phyloP scores from a whole-genome alignment of 192 early-diverging fungal species.

The Lobulomyces angularis region DNA sequence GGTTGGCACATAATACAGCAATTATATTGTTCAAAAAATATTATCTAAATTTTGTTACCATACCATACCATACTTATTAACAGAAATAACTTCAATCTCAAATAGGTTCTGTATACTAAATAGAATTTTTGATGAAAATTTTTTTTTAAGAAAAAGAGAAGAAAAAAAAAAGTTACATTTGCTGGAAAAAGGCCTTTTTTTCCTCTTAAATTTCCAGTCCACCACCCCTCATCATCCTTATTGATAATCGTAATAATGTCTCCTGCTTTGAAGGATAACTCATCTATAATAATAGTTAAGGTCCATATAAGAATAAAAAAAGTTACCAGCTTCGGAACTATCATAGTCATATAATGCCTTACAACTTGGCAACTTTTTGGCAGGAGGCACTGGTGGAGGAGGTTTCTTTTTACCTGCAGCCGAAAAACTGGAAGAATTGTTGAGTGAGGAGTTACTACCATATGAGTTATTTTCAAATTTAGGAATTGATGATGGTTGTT shows the following conservation, averaged over 20 bases:
- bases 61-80: no score
- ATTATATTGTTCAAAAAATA: no score
- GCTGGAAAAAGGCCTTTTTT: slow-evolving; percentile 37
- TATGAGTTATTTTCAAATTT: slow-evolving; percentile 4
- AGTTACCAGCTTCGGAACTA: slow-evolving; percentile 26
- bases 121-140: no score
- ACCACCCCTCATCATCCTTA: slow-evolving; percentile 42
- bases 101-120: no score
- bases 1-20: no score
- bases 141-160: no score
- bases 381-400: slow-evolving; percentile 36
- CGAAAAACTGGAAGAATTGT: slow-evolving; percentile 3
- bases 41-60: no score
- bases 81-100: no score
- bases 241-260: slow-evolving; percentile 42
- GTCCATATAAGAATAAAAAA: slow-evolving; percentile 3
- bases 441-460: not conserved
- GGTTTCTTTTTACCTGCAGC: slow-evolving; percentile 26
- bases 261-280: slow-evolving; percentile 49
- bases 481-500: slow-evolving; percentile 9
- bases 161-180: slow-evolving; percentile 12
- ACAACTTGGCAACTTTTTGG: slow-evolving; percentile 33
- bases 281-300: slow-evolving; percentile 20
- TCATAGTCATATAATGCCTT: slow-evolving; percentile 40
- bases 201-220: slow-evolving; percentile 32